These are phyloP conservation scores for Beauveria bassiana DNA, from an alignment of 2,329 filamentous ascomycete species.

Conservation along the genomic window DNA sequence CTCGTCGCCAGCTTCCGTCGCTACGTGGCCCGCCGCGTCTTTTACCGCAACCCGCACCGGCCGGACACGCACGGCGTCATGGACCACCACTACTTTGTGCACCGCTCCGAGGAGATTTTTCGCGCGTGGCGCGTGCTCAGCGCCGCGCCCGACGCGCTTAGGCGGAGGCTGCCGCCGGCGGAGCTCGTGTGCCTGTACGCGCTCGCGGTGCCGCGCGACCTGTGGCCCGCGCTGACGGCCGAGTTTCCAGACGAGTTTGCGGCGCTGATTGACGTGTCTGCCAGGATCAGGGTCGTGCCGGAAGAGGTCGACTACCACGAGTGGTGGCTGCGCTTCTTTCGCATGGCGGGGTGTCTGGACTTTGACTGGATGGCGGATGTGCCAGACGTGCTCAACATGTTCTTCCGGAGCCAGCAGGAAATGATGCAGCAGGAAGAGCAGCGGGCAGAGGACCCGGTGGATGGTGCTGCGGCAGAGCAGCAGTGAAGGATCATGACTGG, in stretches of 20 bases:
- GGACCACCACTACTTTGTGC: conserved; percentile 14
- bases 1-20: conserved; percentile 15
- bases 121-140: conserved; percentile 15
- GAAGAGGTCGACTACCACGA: conserved; percentile 6
- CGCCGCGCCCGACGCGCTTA: not conserved
- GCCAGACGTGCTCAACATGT: conserved; percentile 2
- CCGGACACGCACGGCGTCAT: conserved; percentile 22
- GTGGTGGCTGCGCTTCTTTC: conserved; percentile 12
- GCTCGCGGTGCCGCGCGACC: conserved; percentile 7
- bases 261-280: conserved; percentile 5
- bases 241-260: conserved; percentile 12
- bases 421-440: not conserved
- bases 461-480: not conserved
- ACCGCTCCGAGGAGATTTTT: conserved; percentile 20
- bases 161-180: not conserved
- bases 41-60: conserved; percentile 20
- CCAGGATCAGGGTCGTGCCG: not conserved
- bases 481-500: too few species aligned
- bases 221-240: conserved; percentile 14
- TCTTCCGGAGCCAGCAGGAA: not conserved
- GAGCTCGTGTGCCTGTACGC: conserved; percentile 13
- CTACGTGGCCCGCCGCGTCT: conserved; percentile 19
- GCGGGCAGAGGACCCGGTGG: not conserved
- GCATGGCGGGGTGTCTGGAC: conserved; percentile 11
- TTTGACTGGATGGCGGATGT: conserved; percentile 11